Base-by-base conservation (phyloP, 108 stramenopile genomes). In the Fragilariopsis cylindrus region DNA sequence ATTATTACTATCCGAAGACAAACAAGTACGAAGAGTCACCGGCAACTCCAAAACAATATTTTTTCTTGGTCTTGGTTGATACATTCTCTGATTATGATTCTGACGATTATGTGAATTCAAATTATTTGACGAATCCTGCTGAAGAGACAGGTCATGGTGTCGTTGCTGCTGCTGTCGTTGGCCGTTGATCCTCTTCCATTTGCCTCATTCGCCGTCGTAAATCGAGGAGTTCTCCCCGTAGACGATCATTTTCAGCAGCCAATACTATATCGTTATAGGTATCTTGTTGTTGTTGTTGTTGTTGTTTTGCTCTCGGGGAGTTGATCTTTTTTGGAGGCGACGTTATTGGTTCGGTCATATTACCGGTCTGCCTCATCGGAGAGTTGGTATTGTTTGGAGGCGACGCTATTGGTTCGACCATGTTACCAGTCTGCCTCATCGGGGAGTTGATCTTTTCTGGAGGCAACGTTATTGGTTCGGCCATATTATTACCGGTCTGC, bases 211-310 rank as follows among this genome's bases (percentile, higher is more conserved):
- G 55, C 2, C 41, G 9, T 72, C 71, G 47, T 45, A 72, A 72
- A 19, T 21, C 63, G 44, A 48, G 46, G 43, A 78, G 42, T 72
- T 78, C 69, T 21, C 46, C 54, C 30, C 64, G 62, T 47, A 78
- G 50, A 5, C 54, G 65, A 7, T 66, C 71, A 66, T 78, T 78
- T 78, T 78, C 77, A 8, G 43, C 18, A 6, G 46, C 57, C 75
- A 76, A 48, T 11, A 58, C 41, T 12, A 12, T 18, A 11, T 19
- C 18, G 69, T 7, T 48, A 47, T 6, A 13, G 19, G 8, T 18
- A 68, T 48, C 5, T 56, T 11, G 55, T 5, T 56, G 55, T 56
- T 11, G 55, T 56, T 11, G 55, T 56, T 56, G 55, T 56, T 7
- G 55, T 7, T 56, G 55, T 56, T 11, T 6, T 56, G 30, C 30